Evolutionary conservation across 164 flowering plant species (phyloP), one percentile per base, ranked within the genome.

Genomic region (Piper betle): DNA sequence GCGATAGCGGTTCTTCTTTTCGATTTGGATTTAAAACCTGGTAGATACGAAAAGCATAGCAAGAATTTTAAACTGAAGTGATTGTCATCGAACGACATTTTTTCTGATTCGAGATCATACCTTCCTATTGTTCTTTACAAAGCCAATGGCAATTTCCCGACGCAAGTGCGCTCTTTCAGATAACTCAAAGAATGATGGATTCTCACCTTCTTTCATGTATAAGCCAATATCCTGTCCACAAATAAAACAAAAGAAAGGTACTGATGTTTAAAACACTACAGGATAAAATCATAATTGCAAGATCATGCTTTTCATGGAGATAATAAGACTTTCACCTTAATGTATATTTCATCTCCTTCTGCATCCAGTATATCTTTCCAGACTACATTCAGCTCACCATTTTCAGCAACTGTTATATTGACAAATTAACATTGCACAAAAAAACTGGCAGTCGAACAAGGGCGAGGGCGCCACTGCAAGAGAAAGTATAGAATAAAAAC

Each of bases 331-430:
- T 61, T 67, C 76, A 87, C 98, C 91, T 91, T 91, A 33, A 91
- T 78, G 61, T 93, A 93, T 76, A 93, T 93, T 77, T 93, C 99
- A 75, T 93, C 99, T 56, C 99, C 99, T 39, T 87, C 94, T 56
- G 92, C 90, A 72, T 93, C 75, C 48, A 93, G 80, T 62, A 93
- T 80, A 67, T 93, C 99, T 74, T 86, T 93, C 99, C 99, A 93
- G 18, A 93, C 99, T 60, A 78, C 85, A 76, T 87, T 93, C 68
- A 89, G 68, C 64, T 86, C 94, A 61, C 79, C 74, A 72, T 82
- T 81, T 77, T 84, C 87, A 19, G 89, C 85, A 75, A 93, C 99
- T 93, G 85, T 25, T 33, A 18, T 13, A 25, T 19, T 39, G 33
- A 1, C 25, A 55, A 4, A 33, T 7, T 55, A 9, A 55, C 33